Conservation (phyloP, 2,329 filamentous ascomycete species). For the Xylariaceae sp. region DNA sequence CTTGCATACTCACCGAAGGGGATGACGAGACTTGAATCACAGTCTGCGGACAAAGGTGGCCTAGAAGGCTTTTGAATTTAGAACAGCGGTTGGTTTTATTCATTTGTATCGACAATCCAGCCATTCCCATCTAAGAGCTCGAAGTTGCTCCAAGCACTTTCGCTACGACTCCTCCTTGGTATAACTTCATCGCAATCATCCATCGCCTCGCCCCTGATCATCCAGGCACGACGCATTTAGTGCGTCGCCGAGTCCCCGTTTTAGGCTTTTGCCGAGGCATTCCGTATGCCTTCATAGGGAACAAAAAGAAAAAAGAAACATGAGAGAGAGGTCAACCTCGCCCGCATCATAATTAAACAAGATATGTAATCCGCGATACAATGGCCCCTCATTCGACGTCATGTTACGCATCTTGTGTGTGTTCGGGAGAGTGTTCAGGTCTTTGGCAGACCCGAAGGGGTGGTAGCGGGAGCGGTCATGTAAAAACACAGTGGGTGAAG, state of each 20-base stretch:
- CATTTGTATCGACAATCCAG: slow-evolving; percentile 24
- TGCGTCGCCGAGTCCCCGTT: slow-evolving; percentile 17
- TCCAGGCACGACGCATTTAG: slow-evolving; percentile 14
- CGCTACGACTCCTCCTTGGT: slow-evolving; percentile 15
- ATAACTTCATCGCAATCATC: slow-evolving; percentile 25
- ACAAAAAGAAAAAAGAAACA: slow-evolving; percentile 30
- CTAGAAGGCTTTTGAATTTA: slow-evolving; percentile 11
- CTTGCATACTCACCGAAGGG: too few relatives aligned
- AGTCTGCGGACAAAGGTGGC: background rate
- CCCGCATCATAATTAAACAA: slow-evolving; percentile 51
- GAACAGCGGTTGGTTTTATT: slow-evolving; percentile 22
- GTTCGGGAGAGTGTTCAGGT: slow-evolving; percentile 21
- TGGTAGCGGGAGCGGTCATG: slow-evolving; percentile 20
- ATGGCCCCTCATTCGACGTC: slow-evolving; percentile 21
- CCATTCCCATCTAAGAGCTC: slow-evolving; percentile 12
- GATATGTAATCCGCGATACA: slow-evolving; percentile 45
- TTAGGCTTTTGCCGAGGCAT: slow-evolving; percentile 25
- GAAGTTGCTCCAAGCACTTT: slow-evolving; percentile 11
- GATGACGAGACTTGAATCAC: too few relatives aligned
- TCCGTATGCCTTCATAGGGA: slow-evolving; percentile 20
- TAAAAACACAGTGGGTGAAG: slow-evolving; percentile 22
- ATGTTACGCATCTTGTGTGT: slow-evolving; percentile 23
- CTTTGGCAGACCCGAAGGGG: slow-evolving; percentile 10
- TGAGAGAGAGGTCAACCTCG: slow-evolving; percentile 29
- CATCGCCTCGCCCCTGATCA: slow-evolving; percentile 15